These are phyloP conservation scores for Suhomyces kilbournensis DNA, from an alignment of 805 yeast genomes.

Conservation along the genomic window DNA sequence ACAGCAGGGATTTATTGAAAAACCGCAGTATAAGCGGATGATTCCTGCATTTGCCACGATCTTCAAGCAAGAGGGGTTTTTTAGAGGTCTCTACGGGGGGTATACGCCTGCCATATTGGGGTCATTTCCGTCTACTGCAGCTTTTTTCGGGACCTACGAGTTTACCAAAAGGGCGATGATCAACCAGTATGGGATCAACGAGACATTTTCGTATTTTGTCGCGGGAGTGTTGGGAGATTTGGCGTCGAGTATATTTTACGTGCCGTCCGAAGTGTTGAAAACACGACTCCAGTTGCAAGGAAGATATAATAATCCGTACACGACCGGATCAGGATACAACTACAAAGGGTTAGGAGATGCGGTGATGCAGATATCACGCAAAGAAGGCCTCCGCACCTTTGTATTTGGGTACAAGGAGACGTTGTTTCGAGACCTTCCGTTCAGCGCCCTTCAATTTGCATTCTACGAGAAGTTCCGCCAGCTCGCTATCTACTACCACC, in stretches of 20 bases:
- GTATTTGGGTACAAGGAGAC: conserved; percentile 95
- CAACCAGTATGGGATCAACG: conserved; percentile 61
- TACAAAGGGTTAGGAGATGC: conserved; percentile 77
- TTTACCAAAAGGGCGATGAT: conserved; percentile 69
- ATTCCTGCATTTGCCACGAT: conserved; percentile 72
- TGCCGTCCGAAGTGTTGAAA: conserved; percentile 92
- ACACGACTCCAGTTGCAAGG: conserved; percentile 95
- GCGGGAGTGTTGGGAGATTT: conserved; percentile 96
- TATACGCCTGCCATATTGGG: conserved; percentile 91
- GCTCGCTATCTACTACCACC: conserved; percentile 46
- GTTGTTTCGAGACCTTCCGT: conserved; percentile 86
- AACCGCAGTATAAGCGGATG: conserved; percentile 68
- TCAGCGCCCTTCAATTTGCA: conserved; percentile 93
- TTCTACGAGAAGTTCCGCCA: conserved; percentile 83
- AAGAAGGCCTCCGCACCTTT: conserved; percentile 74
- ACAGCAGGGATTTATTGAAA: conserved; percentile 88
- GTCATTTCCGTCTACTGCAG: conserved; percentile 88
- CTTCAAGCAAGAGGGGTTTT: conserved; percentile 78
- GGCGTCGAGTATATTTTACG: conserved; percentile 83
- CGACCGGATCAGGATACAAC: conserved; percentile 75
- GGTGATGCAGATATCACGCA: conserved; percentile 52
- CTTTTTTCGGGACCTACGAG: conserved; percentile 93
- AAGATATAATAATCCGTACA: conserved; percentile 71
- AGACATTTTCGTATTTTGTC: conserved; percentile 71
- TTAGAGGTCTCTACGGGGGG: conserved; percentile 87